Percentiles rank a stretch among this genome's conserved stretches.
Evolutionary conservation across 2,329 filamentous ascomycete genomes (phyloP).

Genomic region (Aureobasidium zeae): DNA sequence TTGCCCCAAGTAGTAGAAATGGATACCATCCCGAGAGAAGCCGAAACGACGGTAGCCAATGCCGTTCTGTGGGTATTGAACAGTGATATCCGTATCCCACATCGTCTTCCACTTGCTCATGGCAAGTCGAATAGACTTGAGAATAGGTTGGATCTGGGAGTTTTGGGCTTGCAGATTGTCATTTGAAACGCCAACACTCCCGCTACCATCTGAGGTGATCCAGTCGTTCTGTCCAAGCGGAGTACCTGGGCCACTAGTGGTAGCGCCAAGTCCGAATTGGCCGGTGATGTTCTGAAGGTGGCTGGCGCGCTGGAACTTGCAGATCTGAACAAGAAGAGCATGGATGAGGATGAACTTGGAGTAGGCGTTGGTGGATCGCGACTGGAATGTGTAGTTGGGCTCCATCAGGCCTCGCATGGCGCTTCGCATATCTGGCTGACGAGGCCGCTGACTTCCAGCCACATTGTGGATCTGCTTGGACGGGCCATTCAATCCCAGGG

Average conservation of each 20-base stretch:
- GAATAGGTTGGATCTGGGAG: conserved; percentile 40
- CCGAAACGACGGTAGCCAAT: conserved; percentile 52
- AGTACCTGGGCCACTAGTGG: conserved; percentile 42
- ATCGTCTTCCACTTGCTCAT: conserved; percentile 63
- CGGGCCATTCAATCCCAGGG: conserved; percentile 54
- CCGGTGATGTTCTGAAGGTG: conserved; percentile 19
- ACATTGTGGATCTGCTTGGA: conserved; percentile 50
- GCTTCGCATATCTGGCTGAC: conserved; percentile 55
- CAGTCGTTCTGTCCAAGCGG: conserved; percentile 53
- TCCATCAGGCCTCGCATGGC: conserved; percentile 55
- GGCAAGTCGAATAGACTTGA: conserved; percentile 41
- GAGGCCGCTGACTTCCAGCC: conserved; percentile 53
- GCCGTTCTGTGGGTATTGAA: conserved; percentile 53
- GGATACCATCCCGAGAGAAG: conserved; percentile 61
- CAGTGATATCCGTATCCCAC: conserved; percentile 61
- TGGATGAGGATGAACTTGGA: conserved; percentile 68
- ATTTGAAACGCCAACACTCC: conserved; percentile 26
- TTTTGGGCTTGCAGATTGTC: conserved; percentile 38
- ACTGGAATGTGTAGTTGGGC: conserved; percentile 49
- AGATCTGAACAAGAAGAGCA: conserved; percentile 55
- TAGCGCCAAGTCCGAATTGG: conserved; percentile 2
- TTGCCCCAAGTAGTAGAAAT: conserved; percentile 64
- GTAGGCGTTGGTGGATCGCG: conserved; percentile 59
- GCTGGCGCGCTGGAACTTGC: conserved; percentile 39
- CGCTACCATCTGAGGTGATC: conserved; percentile 37